Evolutionary conservation across 331 rosid genomes (phyloP), one percentile per base, ranked within the genome.

Genomic region (Dryas integrifolia): DNA sequence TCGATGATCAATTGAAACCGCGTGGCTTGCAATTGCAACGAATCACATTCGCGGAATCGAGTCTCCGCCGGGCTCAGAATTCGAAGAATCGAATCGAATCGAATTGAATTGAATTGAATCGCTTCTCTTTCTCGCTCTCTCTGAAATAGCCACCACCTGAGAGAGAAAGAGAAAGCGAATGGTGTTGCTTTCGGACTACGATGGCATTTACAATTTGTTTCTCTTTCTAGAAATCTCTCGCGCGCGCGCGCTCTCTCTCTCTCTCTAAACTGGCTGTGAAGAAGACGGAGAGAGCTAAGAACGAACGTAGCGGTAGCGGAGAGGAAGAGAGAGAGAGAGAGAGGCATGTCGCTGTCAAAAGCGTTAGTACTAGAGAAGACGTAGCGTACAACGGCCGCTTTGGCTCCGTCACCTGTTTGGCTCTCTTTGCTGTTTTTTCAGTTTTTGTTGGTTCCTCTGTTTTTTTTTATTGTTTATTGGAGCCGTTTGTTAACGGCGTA

Each of bases 351-450:
- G 87, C 48, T 78, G 70, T 87, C 88, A 65, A 69, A 60, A 77
- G 74, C 84, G 83, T 84, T 84, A 60, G 75, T 41, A 53, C 63
- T 69, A 48, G 58, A 67, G 78, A 69, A 65, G 75, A 70, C 70
- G 85, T 73, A 80, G 80, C 86, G 87, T 90, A 81, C 82, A 83
- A 81, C 89, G 84, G 85, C 89, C 86, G 93, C 81, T 78, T 76
- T 59, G 18, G 75, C 72, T 58, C 72, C 80, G 82, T 82, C 82
- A 30, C 43, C 75, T 60, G 13, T 38, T 24, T 18, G 2, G 5
- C 35, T 62, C n/a, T 0, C 7, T 9, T 51, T 41, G 13, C 24
- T 46, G 9, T 6, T 2, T 58, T 50, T 35, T 14, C 30, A 16
- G 8, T 69, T 41, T n/a, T 58, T 10, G 10, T 60, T 7, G 2